Conservation (phyloP, 176 grass and related monocot species). For the Rhynchospora pubera region DNA sequence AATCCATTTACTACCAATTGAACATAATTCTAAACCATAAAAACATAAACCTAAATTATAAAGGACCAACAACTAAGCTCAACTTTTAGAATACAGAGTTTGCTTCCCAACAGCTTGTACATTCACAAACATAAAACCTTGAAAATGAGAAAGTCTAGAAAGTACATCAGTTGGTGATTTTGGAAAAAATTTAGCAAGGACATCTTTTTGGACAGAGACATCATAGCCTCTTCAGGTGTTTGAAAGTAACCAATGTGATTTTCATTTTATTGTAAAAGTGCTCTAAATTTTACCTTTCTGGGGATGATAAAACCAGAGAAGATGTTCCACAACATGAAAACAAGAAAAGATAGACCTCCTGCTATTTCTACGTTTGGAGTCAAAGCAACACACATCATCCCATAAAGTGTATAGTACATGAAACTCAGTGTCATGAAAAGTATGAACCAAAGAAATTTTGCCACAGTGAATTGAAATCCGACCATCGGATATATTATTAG, state of each 20-base stretch:
- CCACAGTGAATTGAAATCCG: slow-evolving; percentile 28
- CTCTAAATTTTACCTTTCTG: slow-evolving; percentile 29
- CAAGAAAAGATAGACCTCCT: slow-evolving; percentile 26
- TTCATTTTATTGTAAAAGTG: background rate
- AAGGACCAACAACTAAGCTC: background rate
- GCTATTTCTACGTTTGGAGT: slow-evolving; percentile 48
- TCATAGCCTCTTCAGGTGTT: background rate
- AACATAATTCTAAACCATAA: background rate
- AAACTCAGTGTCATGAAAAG: slow-evolving; percentile 32
- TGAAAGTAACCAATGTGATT: background rate
- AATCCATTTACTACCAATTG: background rate
- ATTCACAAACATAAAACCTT: background rate
- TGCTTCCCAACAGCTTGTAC: background rate
- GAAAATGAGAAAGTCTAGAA: background rate
- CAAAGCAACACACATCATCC: slow-evolving; percentile 47
- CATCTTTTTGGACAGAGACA: background rate
- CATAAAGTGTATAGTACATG: slow-evolving; percentile 31
- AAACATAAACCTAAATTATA: background rate
- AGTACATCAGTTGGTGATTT: background rate
- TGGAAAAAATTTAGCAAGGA: background rate
- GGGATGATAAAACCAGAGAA: slow-evolving; percentile 49
- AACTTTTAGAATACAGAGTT: background rate
- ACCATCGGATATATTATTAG: slow-evolving; percentile 40
- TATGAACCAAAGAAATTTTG: slow-evolving; percentile 38
- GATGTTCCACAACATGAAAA: slow-evolving; percentile 37